phyloP scores from a whole-genome alignment of 2,329 filamentous ascomycete species.

The Cercospora sojina region DNA sequence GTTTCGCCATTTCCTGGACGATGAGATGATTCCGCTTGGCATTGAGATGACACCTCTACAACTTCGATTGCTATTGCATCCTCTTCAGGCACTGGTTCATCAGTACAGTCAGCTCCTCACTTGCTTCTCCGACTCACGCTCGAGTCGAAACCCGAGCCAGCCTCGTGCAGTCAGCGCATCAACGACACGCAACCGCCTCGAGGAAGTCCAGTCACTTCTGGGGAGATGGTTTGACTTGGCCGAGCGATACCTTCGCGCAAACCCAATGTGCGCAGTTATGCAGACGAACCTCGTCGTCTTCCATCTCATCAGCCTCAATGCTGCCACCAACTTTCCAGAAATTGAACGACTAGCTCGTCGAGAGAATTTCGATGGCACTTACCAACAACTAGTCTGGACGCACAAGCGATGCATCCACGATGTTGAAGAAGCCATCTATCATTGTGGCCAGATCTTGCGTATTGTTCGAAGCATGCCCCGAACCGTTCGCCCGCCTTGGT shows the following conservation, averaged over 20 bases:
- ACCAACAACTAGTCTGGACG: conserved; percentile 55
- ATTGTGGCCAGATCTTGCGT: conserved; percentile 66
- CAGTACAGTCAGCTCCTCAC: conserved; percentile 65
- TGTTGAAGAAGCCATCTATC: conserved; percentile 63
- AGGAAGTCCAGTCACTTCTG: conserved; percentile 64
- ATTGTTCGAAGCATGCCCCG: conserved; percentile 60
- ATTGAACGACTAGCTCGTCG: conserved; percentile 65
- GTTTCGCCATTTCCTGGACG: conserved; percentile 66
- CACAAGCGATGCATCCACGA: conserved; percentile 64
- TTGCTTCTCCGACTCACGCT: conserved; percentile 60
- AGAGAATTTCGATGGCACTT: conserved; percentile 57
- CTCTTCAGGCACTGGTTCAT: conserved; percentile 63
- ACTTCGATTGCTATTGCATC: conserved; percentile 66
- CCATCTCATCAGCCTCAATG: conserved; percentile 68
- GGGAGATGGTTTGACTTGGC: conserved; percentile 68
- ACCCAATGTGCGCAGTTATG: conserved; percentile 59
- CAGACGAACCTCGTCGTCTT: conserved; percentile 67
- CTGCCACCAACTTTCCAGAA: conserved; percentile 65
- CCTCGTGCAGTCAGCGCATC: conserved; percentile 56
- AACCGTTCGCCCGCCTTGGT: conserved; percentile 66
- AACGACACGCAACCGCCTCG: conserved; percentile 60
- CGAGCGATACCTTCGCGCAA: conserved; percentile 55
- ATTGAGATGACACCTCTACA: conserved; percentile 57
- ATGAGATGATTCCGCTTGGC: conserved; percentile 57
- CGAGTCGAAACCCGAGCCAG: conserved; percentile 45